Conservation (phyloP, 495 filamentous ascomycete species). For the Aspergillus heteromorphus region DNA sequence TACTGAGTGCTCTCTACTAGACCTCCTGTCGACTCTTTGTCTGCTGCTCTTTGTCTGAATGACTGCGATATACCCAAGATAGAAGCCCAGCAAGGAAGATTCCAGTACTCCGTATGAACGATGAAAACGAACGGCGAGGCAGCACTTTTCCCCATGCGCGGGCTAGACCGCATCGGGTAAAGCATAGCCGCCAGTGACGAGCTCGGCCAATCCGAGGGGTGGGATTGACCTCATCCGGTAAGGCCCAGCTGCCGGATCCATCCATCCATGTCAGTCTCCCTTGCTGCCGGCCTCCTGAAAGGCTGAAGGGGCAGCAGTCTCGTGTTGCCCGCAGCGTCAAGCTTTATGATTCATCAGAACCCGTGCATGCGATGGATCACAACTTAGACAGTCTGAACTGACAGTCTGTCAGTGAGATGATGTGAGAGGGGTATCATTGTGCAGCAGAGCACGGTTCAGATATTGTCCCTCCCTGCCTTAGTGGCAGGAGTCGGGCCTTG, state of each 20-base stretch:
- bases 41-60: too few relatives aligned
- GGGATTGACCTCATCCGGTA: slow-evolving; percentile 2
- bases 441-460: neutral
- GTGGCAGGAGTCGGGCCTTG: neutral
- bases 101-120: neutral
- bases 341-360: neutral
- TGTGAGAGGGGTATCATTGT: neutral
- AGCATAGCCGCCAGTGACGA: neutral
- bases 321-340: neutral
- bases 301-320: neutral
- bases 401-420: neutral
- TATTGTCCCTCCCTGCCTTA: neutral
- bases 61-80: too few relatives aligned
- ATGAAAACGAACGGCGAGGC: neutral
- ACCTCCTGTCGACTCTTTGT: too few relatives aligned
- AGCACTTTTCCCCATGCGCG: neutral
- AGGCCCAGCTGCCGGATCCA: neutral
- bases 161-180: neutral
- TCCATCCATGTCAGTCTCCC: neutral
- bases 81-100: neutral
- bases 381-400: neutral
- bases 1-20: too few relatives aligned
- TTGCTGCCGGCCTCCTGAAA: neutral
- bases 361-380: neutral
- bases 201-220: slow-evolving; percentile 6